Conservation (phyloP, 1,284 basidiomycete species). For the Heterobasidion annosum region DNA sequence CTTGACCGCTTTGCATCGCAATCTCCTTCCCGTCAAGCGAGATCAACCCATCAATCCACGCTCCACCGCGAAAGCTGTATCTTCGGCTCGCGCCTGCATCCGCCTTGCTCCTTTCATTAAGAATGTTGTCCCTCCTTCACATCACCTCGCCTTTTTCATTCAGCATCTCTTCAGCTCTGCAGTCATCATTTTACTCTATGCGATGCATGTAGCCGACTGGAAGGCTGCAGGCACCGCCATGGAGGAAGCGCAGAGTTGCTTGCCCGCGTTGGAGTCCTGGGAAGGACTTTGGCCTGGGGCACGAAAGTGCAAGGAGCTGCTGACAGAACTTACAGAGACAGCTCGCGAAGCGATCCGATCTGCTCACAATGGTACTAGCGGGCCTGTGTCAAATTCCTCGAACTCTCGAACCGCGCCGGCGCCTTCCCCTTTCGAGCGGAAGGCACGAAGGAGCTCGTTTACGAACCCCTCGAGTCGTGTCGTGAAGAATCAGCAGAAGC, state of each 20-base stretch:
- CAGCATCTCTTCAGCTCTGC: slow-evolving; percentile 88
- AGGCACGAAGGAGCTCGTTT: slow-evolving; percentile 12
- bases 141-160: slow-evolving; percentile 86
- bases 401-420: slow-evolving; percentile 1
- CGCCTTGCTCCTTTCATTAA: slow-evolving; percentile 79
- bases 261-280: slow-evolving; percentile 68
- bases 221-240: slow-evolving; percentile 65
- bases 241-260: slow-evolving; percentile 72
- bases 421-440: slow-evolving; percentile 8
- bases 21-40: slow-evolving; percentile 69
- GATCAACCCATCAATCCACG: slow-evolving; percentile 57
- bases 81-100: slow-evolving; percentile 74
- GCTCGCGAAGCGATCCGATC: slow-evolving; percentile 56
- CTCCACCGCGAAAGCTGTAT: slow-evolving; percentile 70
- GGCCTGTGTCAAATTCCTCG: slow-evolving; percentile 1
- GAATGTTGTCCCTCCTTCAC: slow-evolving; percentile 77
- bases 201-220: slow-evolving; percentile 74
- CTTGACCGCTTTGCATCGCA: slow-evolving; percentile 82
- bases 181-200: slow-evolving; percentile 79
- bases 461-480: slow-evolving; percentile 16
- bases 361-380: slow-evolving; percentile 12
- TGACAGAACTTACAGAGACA: slow-evolving; percentile 59
- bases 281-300: slow-evolving; percentile 87
- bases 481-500: slow-evolving; percentile 35
- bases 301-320: slow-evolving; percentile 74